Conservation (phyloP, 345 rosid genomes). For the Citrus sp. region DNA sequence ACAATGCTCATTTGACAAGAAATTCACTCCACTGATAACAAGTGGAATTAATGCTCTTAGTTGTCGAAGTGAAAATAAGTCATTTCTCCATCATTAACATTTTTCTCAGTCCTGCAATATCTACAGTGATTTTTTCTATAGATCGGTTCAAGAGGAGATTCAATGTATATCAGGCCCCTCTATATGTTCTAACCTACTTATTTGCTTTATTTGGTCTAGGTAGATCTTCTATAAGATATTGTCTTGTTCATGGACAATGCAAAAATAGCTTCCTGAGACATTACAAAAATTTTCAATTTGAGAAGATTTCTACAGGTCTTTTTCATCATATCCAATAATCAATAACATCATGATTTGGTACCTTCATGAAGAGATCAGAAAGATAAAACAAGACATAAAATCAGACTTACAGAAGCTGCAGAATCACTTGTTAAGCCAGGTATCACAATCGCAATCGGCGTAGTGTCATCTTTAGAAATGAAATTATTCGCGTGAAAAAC, state of each 20-base stretch:
- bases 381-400: background rate
- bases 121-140: background rate
- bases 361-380: background rate
- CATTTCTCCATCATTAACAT: background rate
- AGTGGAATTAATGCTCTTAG: background rate
- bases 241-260: background rate
- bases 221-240: background rate
- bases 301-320: background rate
- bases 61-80: background rate
- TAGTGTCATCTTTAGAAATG: slow-evolving; percentile 44
- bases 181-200: background rate
- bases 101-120: background rate
- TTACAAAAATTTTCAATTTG: background rate
- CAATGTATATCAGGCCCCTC: background rate
- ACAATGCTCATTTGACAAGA: background rate
- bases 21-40: background rate
- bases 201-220: background rate
- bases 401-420: slow-evolving; percentile 50
- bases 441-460: slow-evolving; percentile 53
- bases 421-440: slow-evolving; percentile 83
- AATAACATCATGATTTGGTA: background rate
- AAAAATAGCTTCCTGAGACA: background rate
- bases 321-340: background rate
- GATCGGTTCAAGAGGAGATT: background rate
- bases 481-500: slow-evolving; percentile 15